Evolutionary conservation across 2,329 filamentous ascomycete species (phyloP), one percentile per base, ranked within the genome.

Genomic region (Fusarium foetens): DNA sequence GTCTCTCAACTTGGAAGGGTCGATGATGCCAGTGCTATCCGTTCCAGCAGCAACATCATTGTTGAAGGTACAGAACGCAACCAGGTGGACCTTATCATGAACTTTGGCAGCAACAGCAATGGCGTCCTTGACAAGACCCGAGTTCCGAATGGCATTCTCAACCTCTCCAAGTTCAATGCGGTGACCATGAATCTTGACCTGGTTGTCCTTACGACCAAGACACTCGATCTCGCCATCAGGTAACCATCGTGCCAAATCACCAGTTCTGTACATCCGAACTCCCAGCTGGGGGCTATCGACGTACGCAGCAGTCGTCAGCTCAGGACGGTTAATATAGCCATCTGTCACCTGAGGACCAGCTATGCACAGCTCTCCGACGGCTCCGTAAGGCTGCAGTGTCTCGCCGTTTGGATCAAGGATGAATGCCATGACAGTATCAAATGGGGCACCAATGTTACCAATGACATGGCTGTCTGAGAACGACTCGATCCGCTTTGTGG

Each of bases 111-210:
- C 57, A 1, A 59, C n/a, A 12, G 57, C 35, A 29, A 59, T 52
- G 7, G 58, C 14, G 1, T 60, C 38, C 21, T 42, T 41, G 10
- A 53, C 46, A 12, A 60, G 23, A 16, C 29, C 38, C 0, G 46
- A 53, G n/a, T 41, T 42, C 14, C 58, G 46, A n/a, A 53, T 60
- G 12, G 36, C 38, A n/a, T 60, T 60, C 29, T 79, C 75, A n/a
- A 80, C 64, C 21, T 80, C 78, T 21, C 64, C 75, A 4, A 76
- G 70, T 63, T 79, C 78, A 10, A 78, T 66, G 8, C 76, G 73
- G 21, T 78, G 75, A 5, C 78, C 75, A 13, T 70, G 68, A 21
- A 79, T 64, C 65, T 79, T 79, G 62, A 78, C 72, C 35, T 79
- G 75, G 13, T 71, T 62, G 27, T 79, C 77, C 25, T 75, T 75